These are phyloP conservation scores for Mucor piriformis DNA, from an alignment of 371 early-diverging fungal genomes.

Conservation along the genomic window DNA sequence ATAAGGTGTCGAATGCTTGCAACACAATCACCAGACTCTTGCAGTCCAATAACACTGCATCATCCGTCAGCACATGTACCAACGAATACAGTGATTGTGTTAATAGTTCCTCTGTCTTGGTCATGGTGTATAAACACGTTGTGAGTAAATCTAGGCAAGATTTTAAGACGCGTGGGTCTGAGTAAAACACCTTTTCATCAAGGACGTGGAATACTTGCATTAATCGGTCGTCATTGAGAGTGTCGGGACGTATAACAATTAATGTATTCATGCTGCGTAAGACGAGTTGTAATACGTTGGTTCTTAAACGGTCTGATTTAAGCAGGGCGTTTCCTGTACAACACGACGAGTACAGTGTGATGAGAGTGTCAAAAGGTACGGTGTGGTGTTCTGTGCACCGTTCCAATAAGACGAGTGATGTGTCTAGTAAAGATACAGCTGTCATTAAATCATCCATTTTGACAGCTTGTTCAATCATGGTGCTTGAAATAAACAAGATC, in stretches of 20 bases:
- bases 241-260: not conserved
- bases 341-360: not conserved
- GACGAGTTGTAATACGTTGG: conserved; percentile 5
- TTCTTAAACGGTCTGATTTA: conserved; percentile 4
- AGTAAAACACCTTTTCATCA: conserved; percentile 27
- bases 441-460: conserved; percentile 4
- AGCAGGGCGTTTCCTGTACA: not conserved
- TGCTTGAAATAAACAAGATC: not conserved
- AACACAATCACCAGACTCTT: conserved; percentile 46
- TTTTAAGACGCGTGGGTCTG: conserved; percentile 55
- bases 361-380: not conserved
- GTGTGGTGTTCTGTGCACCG: not conserved
- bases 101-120: conserved; percentile 6
- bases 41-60: conserved; percentile 27
- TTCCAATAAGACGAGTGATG: not conserved
- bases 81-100: conserved; percentile 35
- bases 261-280: not conserved
- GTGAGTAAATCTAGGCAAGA: conserved; percentile 40
- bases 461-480: not conserved
- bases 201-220: conserved; percentile 37
- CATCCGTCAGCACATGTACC: conserved; percentile 35
- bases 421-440: not conserved
- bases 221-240: conserved; percentile 5
- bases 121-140: conserved; percentile 15
- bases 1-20: conserved; percentile 44